Conservation (phyloP, 2,329 filamentous ascomycete species). For the Alternaria arbusti region DNA sequence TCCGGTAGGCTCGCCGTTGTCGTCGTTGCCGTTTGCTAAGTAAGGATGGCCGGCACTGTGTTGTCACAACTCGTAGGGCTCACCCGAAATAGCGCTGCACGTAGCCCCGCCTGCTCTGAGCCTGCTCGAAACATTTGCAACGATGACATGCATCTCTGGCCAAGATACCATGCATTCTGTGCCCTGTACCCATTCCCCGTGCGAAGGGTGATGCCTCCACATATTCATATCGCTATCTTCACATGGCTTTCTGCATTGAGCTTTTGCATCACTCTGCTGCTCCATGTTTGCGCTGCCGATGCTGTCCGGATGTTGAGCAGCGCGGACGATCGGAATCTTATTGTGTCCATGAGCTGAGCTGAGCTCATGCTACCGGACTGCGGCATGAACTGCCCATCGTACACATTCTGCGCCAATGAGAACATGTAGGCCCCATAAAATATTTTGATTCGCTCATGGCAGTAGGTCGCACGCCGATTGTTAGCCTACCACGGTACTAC, state of each 20-base stretch:
- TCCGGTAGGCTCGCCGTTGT: neutral
- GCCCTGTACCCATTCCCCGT: conserved; percentile 8
- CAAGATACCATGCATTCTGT: conserved; percentile 4
- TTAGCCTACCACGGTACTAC: neutral
- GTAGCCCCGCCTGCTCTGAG: conserved; percentile 27
- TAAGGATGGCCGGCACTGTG: conserved; percentile 13
- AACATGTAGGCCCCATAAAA: neutral
- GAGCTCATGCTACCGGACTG: conserved; percentile 9
- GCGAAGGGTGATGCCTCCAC: neutral
- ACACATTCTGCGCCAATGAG: conserved; percentile 3
- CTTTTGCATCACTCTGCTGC: conserved; percentile 16
- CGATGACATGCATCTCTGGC: conserved; percentile 36
- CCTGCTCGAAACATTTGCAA: conserved; percentile 17
- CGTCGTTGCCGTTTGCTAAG: conserved; percentile 8
- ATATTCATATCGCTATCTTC: neutral
- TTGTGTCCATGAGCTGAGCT: conserved; percentile 23
- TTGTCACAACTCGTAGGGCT: conserved; percentile 8
- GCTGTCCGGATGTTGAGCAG: neutral
- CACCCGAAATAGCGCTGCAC: conserved; percentile 32
- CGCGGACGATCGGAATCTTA: conserved; percentile 10
- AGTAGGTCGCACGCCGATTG: neutral
- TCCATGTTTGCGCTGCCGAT: conserved; percentile 6
- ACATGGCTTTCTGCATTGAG: conserved; percentile 16
- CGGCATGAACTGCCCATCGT: neutral
- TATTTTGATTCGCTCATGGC: conserved; percentile 9